Evolutionary conservation across 192 early-diverging fungal species (phyloP).

Genomic region (Chytriomyces sp.): DNA sequence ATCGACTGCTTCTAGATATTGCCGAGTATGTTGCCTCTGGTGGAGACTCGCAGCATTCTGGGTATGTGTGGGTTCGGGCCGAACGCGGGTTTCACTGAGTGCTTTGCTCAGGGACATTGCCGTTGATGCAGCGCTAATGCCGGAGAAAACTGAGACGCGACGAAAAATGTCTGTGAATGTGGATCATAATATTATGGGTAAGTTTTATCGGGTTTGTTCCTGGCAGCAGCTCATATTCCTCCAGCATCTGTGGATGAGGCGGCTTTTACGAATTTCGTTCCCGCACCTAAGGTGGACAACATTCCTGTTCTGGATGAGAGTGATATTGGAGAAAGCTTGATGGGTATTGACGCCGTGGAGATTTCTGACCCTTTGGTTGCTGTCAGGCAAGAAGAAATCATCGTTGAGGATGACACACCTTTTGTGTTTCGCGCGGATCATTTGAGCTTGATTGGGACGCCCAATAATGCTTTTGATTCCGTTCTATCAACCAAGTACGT

Average conservation of each 20-base stretch:
- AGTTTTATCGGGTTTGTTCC: neutral
- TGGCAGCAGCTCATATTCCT: neutral
- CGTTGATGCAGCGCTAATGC: neutral
- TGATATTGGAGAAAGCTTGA: constrained; percentile 1
- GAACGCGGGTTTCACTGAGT: too few relatives aligned
- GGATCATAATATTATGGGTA: constrained; percentile 9
- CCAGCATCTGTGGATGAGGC: constrained; percentile 36
- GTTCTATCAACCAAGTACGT: constrained; percentile 17
- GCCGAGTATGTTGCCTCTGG: constrained; percentile 47
- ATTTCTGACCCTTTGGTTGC: neutral
- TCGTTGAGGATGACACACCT: constrained; percentile 10
- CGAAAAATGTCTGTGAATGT: neutral
- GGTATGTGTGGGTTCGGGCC: neutral
- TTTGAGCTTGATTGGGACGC: constrained; percentile 16
- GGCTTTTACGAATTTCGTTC: neutral
- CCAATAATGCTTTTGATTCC: neutral
- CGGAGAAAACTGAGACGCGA: neutral
- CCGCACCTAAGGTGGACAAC: neutral
- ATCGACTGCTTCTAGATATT: constrained; percentile 57
- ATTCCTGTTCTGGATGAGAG: neutral
- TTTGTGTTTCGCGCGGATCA: constrained; percentile 5
- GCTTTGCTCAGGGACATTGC: too few relatives aligned
- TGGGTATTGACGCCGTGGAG: constrained; percentile 4
- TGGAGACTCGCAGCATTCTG: constrained; percentile 21
- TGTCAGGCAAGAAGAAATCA: neutral